Evolutionary conservation across 768 basidiomycete genomes (phyloP).

Genomic region (Saitozyma podzolica): DNA sequence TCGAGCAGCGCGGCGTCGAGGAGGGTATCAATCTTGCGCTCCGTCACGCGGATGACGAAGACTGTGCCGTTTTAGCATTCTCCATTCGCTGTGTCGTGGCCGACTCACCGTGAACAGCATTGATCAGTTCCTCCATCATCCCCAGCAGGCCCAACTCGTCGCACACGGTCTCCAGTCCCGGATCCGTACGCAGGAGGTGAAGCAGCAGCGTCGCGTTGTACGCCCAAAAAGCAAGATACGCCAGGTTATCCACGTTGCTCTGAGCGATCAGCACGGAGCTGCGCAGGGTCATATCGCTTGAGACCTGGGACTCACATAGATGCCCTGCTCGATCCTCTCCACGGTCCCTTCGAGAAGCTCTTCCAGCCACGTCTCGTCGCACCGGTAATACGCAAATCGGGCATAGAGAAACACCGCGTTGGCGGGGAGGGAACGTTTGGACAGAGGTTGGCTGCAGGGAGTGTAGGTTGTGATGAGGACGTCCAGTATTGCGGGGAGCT

Average conservation of each 20-base stretch:
- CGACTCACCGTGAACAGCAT: conserved; percentile 81
- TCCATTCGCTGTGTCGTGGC: conserved; percentile 26
- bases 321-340: conserved; percentile 85
- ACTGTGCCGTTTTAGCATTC: conserved; percentile 58
- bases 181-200: conserved; percentile 66
- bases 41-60: conserved; percentile 89
- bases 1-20: conserved; percentile 82
- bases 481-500: conserved; percentile 74
- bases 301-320: conserved; percentile 68
- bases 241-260: conserved; percentile 80
- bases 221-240: conserved; percentile 88
- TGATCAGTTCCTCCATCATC: conserved; percentile 86
- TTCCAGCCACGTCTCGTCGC: conserved; percentile 84
- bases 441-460: conserved; percentile 62
- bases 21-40: conserved; percentile 80
- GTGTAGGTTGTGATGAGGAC: conserved; percentile 75
- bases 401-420: conserved; percentile 87
- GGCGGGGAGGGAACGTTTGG: conserved; percentile 71
- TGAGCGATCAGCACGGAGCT: conserved; percentile 51
- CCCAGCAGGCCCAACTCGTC: conserved; percentile 80
- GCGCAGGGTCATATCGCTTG: not conserved
- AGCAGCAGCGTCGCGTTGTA: conserved; percentile 88
- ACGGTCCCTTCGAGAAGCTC: conserved; percentile 88
- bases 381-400: conserved; percentile 70
- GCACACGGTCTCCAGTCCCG: conserved; percentile 63